A percentile compares a stretch with the other conserved stretches of the same genome.
These are phyloP conservation scores for Paracamarosporium sp. DNA, from an alignment of 2,329 filamentous ascomycete genomes.

Conservation along the genomic window DNA sequence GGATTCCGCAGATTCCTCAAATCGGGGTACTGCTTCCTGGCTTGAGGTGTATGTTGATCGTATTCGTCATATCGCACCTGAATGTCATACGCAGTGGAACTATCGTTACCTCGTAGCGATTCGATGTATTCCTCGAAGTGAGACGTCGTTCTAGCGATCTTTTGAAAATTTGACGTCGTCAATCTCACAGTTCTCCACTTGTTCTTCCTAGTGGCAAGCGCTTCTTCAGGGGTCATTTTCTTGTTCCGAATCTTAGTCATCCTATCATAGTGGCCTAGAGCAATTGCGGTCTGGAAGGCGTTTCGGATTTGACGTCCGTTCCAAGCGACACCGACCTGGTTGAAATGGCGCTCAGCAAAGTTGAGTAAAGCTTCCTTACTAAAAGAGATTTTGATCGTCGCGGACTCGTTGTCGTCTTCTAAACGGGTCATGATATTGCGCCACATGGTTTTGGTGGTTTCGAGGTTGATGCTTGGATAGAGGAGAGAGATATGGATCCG, in stretches of 20 bases:
- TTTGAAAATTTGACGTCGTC: constrained; percentile 12
- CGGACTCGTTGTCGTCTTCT: constrained; percentile 7
- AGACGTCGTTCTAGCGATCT: constrained; percentile 11
- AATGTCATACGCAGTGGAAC: not conserved
- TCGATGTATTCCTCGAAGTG: constrained; percentile 18
- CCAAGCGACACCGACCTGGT: constrained; percentile 9
- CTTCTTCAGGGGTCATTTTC: constrained; percentile 6
- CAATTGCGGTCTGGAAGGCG: constrained; percentile 15
- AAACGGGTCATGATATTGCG: constrained; percentile 9
- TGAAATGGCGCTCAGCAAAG: constrained; percentile 7
- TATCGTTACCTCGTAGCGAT: constrained; percentile 5
- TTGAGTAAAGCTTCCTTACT: constrained; percentile 13
- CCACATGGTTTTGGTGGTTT: constrained; percentile 8
- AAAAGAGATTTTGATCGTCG: constrained; percentile 8
- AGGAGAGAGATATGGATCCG: constrained; percentile 9
- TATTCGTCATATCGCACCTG: constrained; percentile 8
- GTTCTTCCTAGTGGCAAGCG: constrained; percentile 9
- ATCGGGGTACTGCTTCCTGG: constrained; percentile 5
- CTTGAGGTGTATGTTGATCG: not conserved
- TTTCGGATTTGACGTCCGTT: constrained; percentile 22
- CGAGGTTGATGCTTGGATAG: constrained; percentile 9
- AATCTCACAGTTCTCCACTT: constrained; percentile 13
- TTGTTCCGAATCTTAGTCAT: not conserved
- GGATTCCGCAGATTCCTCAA: not conserved
- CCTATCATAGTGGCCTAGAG: not conserved